Conservation (phyloP, 768 basidiomycete genomes). For the Rossbeevera mucosa region DNA sequence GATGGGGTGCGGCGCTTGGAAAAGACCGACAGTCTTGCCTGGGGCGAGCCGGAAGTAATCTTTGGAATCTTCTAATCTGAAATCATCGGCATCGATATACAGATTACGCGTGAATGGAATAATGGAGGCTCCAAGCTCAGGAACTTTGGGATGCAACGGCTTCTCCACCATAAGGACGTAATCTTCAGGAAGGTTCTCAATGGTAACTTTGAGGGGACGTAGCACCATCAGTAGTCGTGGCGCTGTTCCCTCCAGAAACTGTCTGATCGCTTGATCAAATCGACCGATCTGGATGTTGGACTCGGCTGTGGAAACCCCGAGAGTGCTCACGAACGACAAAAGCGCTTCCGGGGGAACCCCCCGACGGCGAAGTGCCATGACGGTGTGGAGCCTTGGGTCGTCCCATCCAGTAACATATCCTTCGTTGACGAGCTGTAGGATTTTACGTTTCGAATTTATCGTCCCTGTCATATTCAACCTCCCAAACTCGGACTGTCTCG, state of each 20-base stretch:
- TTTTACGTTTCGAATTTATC: slow-evolving; percentile 95
- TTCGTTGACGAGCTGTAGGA: slow-evolving; percentile 80
- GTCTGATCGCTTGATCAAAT: slow-evolving; percentile 86
- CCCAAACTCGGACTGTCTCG: slow-evolving; percentile 95
- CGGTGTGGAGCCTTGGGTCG: slow-evolving; percentile 94
- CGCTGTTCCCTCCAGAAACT: slow-evolving; percentile 83
- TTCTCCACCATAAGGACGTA: slow-evolving; percentile 82
- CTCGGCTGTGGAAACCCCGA: slow-evolving; percentile 87
- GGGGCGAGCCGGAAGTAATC: slow-evolving; percentile 98
- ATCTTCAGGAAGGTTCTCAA: slow-evolving; percentile 88
- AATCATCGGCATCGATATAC: slow-evolving; percentile 92
- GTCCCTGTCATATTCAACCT: slow-evolving; percentile 90
- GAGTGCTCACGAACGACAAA: slow-evolving; percentile 82
- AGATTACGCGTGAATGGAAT: slow-evolving; percentile 85
- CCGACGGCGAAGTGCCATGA: slow-evolving; percentile 90
- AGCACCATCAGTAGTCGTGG: slow-evolving; percentile 91
- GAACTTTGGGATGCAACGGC: slow-evolving; percentile 89
- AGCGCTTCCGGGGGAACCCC: slow-evolving; percentile 98
- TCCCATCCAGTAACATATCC: slow-evolving; percentile 91
- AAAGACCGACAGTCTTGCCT: slow-evolving; percentile 94
- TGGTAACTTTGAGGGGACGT: slow-evolving; percentile 82
- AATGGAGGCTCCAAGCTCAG: slow-evolving; percentile 74
- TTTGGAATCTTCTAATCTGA: slow-evolving; percentile 83
- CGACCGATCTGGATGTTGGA: slow-evolving; percentile 83
- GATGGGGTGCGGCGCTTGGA: slow-evolving; percentile 88